Conservation (phyloP, 73 alveolate species). For the Tetrahymena elliotti region DNA sequence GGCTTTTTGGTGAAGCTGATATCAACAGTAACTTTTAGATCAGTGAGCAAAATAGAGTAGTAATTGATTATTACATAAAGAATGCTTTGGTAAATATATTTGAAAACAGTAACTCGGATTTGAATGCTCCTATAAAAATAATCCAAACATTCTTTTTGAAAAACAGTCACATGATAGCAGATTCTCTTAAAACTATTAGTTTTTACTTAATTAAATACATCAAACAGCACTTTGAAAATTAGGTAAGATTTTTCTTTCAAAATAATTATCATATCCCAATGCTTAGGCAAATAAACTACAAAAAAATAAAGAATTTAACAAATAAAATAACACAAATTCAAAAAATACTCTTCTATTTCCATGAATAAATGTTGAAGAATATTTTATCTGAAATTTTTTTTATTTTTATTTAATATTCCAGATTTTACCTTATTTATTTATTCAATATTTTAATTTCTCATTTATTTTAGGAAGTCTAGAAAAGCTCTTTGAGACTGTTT, state of each 20-base stretch:
- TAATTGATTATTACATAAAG: not conserved
- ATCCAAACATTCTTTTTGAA: not conserved
- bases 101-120: not conserved
- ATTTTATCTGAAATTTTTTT: too few species aligned
- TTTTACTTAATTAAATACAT: not conserved
- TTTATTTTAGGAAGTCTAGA: not conserved
- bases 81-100: not conserved
- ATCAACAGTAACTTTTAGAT: not conserved
- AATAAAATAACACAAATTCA: too few species aligned
- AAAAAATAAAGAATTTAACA: too few species aligned
- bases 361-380: too few species aligned
- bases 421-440: too few species aligned
- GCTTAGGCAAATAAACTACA: too few species aligned
- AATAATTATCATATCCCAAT: not conserved
- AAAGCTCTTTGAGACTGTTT: not conserved
- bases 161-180: not conserved
- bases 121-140: not conserved
- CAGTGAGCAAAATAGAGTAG: not conserved
- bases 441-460: not conserved
- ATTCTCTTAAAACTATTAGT: not conserved
- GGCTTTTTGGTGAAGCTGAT: not conserved
- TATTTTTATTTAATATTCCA: too few species aligned
- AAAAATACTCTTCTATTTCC: too few species aligned
- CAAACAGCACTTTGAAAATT: not conserved
- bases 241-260: not conserved